Evolutionary conservation across 1,284 basidiomycete species (phyloP).

Genomic region (Leccinum proximum): DNA sequence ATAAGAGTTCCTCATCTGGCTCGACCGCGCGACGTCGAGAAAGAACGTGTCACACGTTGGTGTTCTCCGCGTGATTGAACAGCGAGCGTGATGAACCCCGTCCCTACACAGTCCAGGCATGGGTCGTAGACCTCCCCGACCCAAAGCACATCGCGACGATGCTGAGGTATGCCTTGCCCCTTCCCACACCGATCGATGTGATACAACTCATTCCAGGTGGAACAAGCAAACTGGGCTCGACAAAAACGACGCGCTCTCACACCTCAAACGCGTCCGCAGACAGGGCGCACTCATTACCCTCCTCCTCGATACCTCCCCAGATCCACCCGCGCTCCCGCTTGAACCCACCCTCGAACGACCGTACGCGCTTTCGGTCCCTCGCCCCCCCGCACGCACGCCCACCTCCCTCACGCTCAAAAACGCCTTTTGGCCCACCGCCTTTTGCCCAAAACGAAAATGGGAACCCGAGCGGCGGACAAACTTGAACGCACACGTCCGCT

Average conservation of each 20-base stretch:
- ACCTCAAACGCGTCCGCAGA: conserved; percentile 80
- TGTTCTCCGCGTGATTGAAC: no score
- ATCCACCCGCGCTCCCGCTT: conserved; percentile 35
- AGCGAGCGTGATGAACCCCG: no score
- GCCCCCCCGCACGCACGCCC: conserved; percentile 66
- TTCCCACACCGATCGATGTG: conserved; percentile 1
- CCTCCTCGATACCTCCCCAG: conserved; percentile 43
- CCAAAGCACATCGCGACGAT: conserved; percentile 57
- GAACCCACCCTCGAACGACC: conserved; percentile 43
- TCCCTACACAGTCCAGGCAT: conserved; percentile 49
- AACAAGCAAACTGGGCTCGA: conserved; percentile 60
- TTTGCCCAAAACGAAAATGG: conserved; percentile 69
- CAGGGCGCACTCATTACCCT: conserved; percentile 38
- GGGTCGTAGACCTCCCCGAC: conserved; percentile 85
- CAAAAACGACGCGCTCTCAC: conserved; percentile 50
- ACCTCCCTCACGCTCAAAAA: conserved; percentile 67
- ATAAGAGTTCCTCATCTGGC: no score
- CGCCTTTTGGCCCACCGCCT: conserved; percentile 80
- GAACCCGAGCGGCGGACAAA: conserved; percentile 68
- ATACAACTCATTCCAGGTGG: conserved; percentile 47
- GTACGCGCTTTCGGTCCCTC: conserved; percentile 64
- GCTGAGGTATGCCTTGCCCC: conserved; percentile 49
- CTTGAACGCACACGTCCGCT: conserved; percentile 57
- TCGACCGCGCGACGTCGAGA: no score
- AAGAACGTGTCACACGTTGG: no score